Conservation (phyloP, 106 monocot genomes). For the Agapanthus africanus region DNA sequence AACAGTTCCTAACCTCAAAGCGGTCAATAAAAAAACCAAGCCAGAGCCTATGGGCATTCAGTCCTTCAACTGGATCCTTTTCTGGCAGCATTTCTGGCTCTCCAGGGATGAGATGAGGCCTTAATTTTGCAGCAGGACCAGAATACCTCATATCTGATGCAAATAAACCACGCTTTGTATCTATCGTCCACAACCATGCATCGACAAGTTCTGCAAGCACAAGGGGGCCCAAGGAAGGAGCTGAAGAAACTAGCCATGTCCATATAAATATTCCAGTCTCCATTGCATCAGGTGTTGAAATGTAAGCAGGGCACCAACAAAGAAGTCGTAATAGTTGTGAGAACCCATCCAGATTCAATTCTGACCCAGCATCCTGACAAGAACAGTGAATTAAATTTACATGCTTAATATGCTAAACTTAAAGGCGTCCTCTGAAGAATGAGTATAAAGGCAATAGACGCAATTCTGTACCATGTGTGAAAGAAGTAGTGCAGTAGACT, state of each 20-base stretch:
- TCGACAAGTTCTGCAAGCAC: conserved; percentile 97
- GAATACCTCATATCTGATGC: conserved; percentile 78
- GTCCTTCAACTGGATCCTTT: conserved; percentile 79
- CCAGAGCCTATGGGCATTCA: conserved; percentile 93
- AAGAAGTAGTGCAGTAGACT: conserved; percentile 90
- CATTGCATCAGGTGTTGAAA: conserved; percentile 94
- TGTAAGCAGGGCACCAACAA: conserved; percentile 99
- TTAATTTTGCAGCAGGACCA: conserved; percentile 89
- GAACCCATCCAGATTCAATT: conserved; percentile 63
- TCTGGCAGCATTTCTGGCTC: conserved; percentile 79
- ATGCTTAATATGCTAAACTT: background rate
- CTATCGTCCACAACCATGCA: conserved; percentile 99
- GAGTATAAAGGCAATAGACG: background rate
- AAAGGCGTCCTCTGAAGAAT: background rate
- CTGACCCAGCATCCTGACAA: conserved; percentile 54
- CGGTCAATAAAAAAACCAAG: conserved; percentile 99
- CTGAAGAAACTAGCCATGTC: conserved; percentile 97
- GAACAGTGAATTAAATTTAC: background rate
- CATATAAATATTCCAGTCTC: conserved; percentile 97
- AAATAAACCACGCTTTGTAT: conserved; percentile 97
- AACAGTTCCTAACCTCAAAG: conserved; percentile 66
- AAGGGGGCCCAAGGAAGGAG: conserved; percentile 86
- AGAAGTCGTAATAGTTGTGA: conserved; percentile 85
- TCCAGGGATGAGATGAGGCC: conserved; percentile 88
- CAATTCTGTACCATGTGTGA: conserved; percentile 64